Base-by-base conservation (phyloP, 352 stramenopile species). In the Pythium monospermum region DNA sequence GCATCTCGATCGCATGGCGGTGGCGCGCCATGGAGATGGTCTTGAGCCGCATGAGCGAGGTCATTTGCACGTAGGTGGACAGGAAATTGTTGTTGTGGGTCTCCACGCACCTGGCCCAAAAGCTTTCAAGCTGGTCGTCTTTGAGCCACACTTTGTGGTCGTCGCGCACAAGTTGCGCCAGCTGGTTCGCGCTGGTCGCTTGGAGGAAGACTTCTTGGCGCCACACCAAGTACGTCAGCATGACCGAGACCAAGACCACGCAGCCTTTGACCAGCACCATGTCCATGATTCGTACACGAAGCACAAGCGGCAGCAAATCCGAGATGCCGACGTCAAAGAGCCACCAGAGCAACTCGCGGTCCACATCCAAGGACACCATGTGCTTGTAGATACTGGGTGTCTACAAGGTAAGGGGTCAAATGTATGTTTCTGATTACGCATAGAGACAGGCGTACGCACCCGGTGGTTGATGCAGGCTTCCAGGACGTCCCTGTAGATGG, bases 241-340 rank as follows among this genome's bases (percentile, higher is more conserved):
- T 67, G 11, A 66, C 54, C 22, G 71, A 71, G 18, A 71, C 71
- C 23, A 83, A 53, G 12, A 67, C 64, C 12, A 71, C 57, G 23
- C 68, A 79, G 37, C 68, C 68, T 43, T 69, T 64, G 23, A 83
- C 55, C 8, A 83, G 60, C 22, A 68, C 55, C 18, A 75, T 46
- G n/a, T 83, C 71, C n/a, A 83, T 28, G 8, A 73, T 64, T 0
- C 71, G 71, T 4, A 83, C 63, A 15, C 66, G 62, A 16, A 78
- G 47, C 3, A 73, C 68, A 11, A 73, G 46, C 10, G 71, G 71
- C 10, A 76, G 38, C 2, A 59, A 23, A 15, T 67, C 57, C 0
- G 66, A 68, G 3, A 83, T 55, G 18, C 64, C 61, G 11, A 76
- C 35, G 32, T 67, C 45, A 12, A 83, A 45, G 18, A 83, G 55